Evolutionary conservation across 192 early-diverging fungal genomes (phyloP).

Genomic region (Linnemannia exigua): DNA sequence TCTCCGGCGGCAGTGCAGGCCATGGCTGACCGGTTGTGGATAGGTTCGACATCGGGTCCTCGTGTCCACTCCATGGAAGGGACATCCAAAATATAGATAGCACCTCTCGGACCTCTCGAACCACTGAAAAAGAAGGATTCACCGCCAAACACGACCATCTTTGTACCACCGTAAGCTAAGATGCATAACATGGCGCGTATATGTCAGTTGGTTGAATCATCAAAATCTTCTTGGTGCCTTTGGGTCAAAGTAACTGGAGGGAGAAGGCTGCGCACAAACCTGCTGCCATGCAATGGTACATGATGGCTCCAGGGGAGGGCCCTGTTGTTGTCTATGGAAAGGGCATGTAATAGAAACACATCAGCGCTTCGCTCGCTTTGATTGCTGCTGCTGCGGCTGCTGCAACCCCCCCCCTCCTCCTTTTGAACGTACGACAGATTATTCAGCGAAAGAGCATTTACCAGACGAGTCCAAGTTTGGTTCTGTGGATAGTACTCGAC

Average conservation of each 20-base stretch:
- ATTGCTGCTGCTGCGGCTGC: too few species aligned
- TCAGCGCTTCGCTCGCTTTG: too few species aligned
- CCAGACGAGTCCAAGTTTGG: background rate
- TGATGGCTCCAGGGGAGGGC: background rate
- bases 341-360: too few species aligned
- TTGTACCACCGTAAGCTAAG: constrained; percentile 1
- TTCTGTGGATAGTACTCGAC: background rate
- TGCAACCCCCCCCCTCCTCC: too few species aligned
- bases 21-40: background rate
- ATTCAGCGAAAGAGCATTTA: background rate
- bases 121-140: too few species aligned
- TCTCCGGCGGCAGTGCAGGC: constrained; percentile 5
- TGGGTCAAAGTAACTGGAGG: too few species aligned
- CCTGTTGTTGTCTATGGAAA: background rate
- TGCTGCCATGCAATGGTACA: background rate
- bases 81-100: constrained; percentile 4
- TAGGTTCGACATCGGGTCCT: background rate
- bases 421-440: too few species aligned
- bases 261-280: too few species aligned
- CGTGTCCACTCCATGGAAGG: background rate
- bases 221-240: too few species aligned
- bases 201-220: too few species aligned
- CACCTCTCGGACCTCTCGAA: background rate
- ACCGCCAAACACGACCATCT: constrained; percentile 15
- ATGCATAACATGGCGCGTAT: background rate